Conservation (phyloP, 805 yeast genomes). For the Candida easanensis region DNA sequence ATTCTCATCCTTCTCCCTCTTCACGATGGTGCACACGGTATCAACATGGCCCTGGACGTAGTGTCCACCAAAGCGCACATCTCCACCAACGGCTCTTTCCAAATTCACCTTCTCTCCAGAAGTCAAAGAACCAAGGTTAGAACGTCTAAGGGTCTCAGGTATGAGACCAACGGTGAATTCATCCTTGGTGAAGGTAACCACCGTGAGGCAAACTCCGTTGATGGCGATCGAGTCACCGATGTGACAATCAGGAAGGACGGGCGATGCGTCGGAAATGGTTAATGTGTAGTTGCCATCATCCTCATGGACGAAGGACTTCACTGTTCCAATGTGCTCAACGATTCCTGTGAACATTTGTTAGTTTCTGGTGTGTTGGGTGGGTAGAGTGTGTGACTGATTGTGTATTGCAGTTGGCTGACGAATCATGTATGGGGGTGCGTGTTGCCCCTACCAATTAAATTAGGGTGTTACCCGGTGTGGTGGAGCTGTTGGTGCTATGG, state of each 20-base stretch:
- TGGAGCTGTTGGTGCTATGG: no score
- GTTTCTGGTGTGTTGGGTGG: background rate
- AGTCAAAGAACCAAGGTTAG: constrained; percentile 65
- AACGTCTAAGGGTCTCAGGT: constrained; percentile 84
- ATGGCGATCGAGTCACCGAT: constrained; percentile 92
- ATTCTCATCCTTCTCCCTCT: constrained; percentile 55
- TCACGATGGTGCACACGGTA: constrained; percentile 42
- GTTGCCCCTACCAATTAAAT: no score
- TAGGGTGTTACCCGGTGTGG: no score
- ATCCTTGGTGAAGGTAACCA: constrained; percentile 64
- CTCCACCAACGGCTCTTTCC: constrained; percentile 85
- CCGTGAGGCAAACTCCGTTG: constrained; percentile 89
- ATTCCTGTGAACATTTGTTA: constrained; percentile 84
- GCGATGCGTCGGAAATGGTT: constrained; percentile 56
- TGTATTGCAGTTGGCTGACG: background rate
- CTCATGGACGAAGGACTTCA: constrained; percentile 52
- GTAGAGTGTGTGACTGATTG: background rate
- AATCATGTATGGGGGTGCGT: no score
- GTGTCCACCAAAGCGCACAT: constrained; percentile 93
- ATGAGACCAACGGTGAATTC: constrained; percentile 87
- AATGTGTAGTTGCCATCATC: constrained; percentile 79
- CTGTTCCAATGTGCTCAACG: constrained; percentile 79
- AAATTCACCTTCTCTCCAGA: constrained; percentile 69
- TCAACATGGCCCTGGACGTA: constrained; percentile 98
- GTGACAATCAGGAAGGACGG: constrained; percentile 75